These are phyloP conservation scores for Aspergillus olivimuriae DNA, from an alignment of 495 filamentous ascomycete genomes.

Conservation along the genomic window DNA sequence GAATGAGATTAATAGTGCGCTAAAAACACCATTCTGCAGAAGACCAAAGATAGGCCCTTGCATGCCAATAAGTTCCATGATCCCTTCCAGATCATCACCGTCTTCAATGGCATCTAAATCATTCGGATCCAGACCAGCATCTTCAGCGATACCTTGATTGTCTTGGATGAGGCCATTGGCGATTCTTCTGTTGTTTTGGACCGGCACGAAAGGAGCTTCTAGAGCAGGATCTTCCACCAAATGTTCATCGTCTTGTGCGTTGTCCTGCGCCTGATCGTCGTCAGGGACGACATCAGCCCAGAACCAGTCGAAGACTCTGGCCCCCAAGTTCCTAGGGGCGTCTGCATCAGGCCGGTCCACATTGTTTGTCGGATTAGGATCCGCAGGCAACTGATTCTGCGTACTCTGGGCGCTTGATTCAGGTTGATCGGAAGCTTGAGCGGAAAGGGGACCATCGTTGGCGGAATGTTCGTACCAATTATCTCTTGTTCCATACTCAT, in stretches of 20 bases:
- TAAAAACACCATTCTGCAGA: conserved; percentile 91
- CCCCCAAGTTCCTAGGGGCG: conserved; percentile 11
- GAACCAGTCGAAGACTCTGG: conserved; percentile 47
- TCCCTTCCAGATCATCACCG: conserved; percentile 94
- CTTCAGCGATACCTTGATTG: conserved; percentile 24
- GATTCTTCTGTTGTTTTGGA: conserved; percentile 31
- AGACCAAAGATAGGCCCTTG: conserved; percentile 84
- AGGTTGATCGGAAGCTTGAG: too few species aligned
- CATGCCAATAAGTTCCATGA: conserved; percentile 95
- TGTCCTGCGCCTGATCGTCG: conserved; percentile 25
- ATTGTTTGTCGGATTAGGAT: neutral
- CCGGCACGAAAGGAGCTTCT: conserved; percentile 59
- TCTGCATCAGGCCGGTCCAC: conserved; percentile 3
- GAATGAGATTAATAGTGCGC: conserved; percentile 78
- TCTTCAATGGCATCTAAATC: conserved; percentile 64
- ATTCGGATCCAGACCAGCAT: conserved; percentile 51
- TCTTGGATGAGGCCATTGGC: conserved; percentile 16
- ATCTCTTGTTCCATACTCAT: too few species aligned
- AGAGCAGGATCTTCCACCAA: conserved; percentile 49
- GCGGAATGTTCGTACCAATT: too few species aligned
- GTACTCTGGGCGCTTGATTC: too few species aligned
- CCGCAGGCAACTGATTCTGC: neutral
- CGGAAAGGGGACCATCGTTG: too few species aligned
- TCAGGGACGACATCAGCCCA: conserved; percentile 52
- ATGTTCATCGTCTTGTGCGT: conserved; percentile 48